Percentiles rank a stretch among this genome's conserved stretches.
Evolutionary conservation across 768 basidiomycete species (phyloP).

Genomic region (Hericium erinaceus): DNA sequence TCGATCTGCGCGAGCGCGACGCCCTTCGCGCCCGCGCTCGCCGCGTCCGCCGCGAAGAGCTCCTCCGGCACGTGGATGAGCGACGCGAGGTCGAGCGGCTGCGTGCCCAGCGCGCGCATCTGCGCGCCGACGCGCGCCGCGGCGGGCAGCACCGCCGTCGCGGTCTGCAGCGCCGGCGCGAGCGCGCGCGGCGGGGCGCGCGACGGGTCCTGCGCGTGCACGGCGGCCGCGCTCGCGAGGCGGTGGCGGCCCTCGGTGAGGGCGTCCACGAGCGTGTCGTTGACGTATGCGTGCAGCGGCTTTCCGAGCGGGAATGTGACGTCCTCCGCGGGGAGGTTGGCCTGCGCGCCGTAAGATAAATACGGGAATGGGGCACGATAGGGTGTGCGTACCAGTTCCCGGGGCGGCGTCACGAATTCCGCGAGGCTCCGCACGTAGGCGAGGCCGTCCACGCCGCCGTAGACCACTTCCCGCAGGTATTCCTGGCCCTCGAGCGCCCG

Average conservation of each 20-base stretch:
- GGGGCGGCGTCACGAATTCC: constrained; percentile 45
- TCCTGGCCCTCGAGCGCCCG: constrained; percentile 46
- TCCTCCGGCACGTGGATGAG: constrained; percentile 34
- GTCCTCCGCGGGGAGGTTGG: not conserved
- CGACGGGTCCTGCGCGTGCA: not conserved
- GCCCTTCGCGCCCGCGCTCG: constrained; percentile 16
- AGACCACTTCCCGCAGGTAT: constrained; percentile 64
- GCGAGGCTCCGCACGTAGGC: constrained; percentile 73
- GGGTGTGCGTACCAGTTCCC: not conserved
- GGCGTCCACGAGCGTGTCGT: constrained; percentile 6
- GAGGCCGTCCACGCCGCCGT: constrained; percentile 67
- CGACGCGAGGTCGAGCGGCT: constrained; percentile 31
- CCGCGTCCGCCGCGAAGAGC: constrained; percentile 27
- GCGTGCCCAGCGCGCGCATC: constrained; percentile 13
- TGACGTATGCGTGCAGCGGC: constrained; percentile 3
- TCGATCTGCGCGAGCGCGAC: not conserved
- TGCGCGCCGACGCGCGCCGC: constrained; percentile 9
- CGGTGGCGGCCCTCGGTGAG: constrained; percentile 11
- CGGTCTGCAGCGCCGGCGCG: constrained; percentile 1
- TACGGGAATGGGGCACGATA: not conserved
- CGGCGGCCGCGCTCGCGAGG: not conserved
- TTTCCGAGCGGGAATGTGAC: not conserved
- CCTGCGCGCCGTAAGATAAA: not conserved
- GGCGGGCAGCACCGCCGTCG: constrained; percentile 15
- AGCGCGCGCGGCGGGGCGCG: not conserved